Base-by-base conservation (phyloP, 2,329 filamentous ascomycete species). In the Niveomyces coronatus region DNA sequence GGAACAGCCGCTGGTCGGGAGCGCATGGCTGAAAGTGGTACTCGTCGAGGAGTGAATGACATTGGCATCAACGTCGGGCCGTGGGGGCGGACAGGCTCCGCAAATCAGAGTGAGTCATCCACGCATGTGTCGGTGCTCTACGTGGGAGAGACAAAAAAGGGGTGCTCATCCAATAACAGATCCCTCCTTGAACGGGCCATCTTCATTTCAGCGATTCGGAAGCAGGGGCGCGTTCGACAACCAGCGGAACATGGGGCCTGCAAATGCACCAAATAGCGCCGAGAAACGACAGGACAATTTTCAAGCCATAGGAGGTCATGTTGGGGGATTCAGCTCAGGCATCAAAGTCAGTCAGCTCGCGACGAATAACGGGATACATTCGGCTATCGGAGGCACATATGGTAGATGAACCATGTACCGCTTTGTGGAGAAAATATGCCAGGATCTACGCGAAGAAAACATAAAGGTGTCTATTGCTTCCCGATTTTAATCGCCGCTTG, bases 331-430 rank as follows among this genome's bases (percentile, higher is more conserved):
- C 15, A 44, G 43, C 37, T 44, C 44, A 5, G 44, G 44, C 6
- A 36, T 45, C 16, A 44, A 44, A 27, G 39, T 39, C 20, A 44
- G 44, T 14, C 42, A 45, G 8, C 22, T 35, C 11, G 49, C 49
- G 47, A 44, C 45, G 18, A 49, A 47, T 35, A 40, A 42, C 35
- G 47, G 47, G 41, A 43, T 24, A 42, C 39, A 34, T 10, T 23
- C 26, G 6, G 19, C 26, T 8, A 10, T n/a, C 17, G 37, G 26
- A 3, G 31, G 37, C 7, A 23, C 34, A 8, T 23, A 34, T 24
- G 36, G 36, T 9, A 22, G 27, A 14, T 16, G 30, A 6, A 33
- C 27, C 6, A 28, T 33, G 3, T 39, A 39, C 20, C 28, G 5
- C 5, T 9, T n/a, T 26, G 8, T 26, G 18, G 13, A 4, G 9